Percentiles rank a stretch among this genome's conserved stretches.
phyloP scores from a whole-genome alignment of 2,329 filamentous ascomycete species.

The Pestalotiopsis fici region DNA sequence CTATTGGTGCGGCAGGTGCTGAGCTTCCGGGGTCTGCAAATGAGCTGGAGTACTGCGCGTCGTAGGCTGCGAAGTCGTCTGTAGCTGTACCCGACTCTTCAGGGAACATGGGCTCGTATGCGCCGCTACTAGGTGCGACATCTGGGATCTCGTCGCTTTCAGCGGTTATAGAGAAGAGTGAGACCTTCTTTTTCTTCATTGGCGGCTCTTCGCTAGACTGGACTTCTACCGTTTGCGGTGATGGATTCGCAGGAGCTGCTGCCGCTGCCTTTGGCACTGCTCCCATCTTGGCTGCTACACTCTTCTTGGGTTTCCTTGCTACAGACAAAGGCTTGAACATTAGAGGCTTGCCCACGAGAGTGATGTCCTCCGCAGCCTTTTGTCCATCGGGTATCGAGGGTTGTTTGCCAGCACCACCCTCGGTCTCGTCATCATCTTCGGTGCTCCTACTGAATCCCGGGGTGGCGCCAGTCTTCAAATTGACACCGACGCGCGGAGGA shows the following conservation, averaged over 20 bases:
- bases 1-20: constrained; percentile 14
- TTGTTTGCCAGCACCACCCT: constrained; percentile 44
- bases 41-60: constrained; percentile 30
- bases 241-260: constrained; percentile 14
- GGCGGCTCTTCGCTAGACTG: constrained; percentile 22
- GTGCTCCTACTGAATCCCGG: constrained; percentile 74
- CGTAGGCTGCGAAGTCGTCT: constrained; percentile 35
- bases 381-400: constrained; percentile 57
- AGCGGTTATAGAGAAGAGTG: constrained; percentile 66
- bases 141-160: constrained; percentile 32
- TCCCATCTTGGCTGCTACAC: constrained; percentile 48
- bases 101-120: constrained; percentile 57
- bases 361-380: constrained; percentile 63
- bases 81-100: constrained; percentile 25
- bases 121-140: constrained; percentile 19
- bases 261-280: constrained; percentile 14
- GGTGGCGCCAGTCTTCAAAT: constrained; percentile 79
- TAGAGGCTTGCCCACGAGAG: constrained; percentile 75
- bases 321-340: constrained; percentile 92
- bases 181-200: constrained; percentile 60
- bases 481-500: constrained; percentile 59
- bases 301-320: constrained; percentile 71
- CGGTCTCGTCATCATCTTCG: constrained; percentile 23
- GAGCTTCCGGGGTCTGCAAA: constrained; percentile 24
- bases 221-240: constrained; percentile 17